A percentile compares a stretch with the other conserved stretches of the same genome.
These are phyloP conservation scores for Pleurotus citrinopileatus DNA, from an alignment of 768 basidiomycete species.

Conservation along the genomic window DNA sequence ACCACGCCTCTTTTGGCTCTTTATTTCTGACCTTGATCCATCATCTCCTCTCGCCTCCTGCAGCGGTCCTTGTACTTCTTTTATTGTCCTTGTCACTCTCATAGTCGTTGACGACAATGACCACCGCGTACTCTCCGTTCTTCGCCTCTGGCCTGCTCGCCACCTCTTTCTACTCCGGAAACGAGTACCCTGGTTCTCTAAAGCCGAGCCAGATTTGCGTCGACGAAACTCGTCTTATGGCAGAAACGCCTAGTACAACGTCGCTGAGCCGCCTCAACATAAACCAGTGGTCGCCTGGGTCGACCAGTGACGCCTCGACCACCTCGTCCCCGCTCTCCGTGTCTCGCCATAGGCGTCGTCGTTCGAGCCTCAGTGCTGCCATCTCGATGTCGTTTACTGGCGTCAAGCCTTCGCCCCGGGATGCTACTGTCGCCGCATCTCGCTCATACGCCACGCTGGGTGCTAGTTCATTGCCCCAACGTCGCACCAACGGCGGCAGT, in stretches of 20 bases:
- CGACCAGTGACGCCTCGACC: neutral
- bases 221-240: slow-evolving; percentile 6
- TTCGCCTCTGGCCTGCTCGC: slow-evolving; percentile 73
- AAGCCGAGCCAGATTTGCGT: slow-evolving; percentile 3
- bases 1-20: neutral
- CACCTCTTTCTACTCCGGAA: neutral
- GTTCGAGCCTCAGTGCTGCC: slow-evolving; percentile 6
- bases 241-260: neutral
- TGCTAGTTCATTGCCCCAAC: neutral
- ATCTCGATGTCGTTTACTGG: slow-evolving; percentile 3
- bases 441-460: slow-evolving; percentile 1
- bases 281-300: neutral
- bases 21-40: slow-evolving; percentile 7
- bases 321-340: neutral
- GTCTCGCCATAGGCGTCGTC: slow-evolving; percentile 7
- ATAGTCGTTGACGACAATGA: slow-evolving; percentile 14
- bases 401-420: slow-evolving; percentile 1
- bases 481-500: neutral
- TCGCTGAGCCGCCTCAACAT: neutral
- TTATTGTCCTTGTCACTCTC: neutral
- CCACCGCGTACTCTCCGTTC: slow-evolving; percentile 58
- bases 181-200: neutral
- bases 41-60: neutral
- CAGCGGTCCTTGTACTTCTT: neutral
- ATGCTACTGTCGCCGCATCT: slow-evolving; percentile 1